These are phyloP conservation scores for Solanum chacoense DNA, from an alignment of 305 asterid genomes.

Conservation along the genomic window DNA sequence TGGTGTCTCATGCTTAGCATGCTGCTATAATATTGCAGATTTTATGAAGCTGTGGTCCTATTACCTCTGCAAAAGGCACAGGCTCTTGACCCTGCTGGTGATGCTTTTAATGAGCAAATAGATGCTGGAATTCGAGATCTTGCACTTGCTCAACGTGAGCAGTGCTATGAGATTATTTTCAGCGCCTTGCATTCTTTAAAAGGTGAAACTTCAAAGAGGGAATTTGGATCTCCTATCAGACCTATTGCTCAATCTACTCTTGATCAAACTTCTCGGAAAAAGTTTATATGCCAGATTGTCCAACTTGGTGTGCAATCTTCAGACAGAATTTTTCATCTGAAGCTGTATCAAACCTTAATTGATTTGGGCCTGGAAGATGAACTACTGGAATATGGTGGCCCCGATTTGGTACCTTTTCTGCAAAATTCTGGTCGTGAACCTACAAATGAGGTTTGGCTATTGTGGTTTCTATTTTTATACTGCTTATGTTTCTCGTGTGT, in stretches of 20 bases:
- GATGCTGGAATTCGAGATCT: conserved; percentile 65
- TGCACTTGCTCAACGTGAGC: conserved; percentile 80
- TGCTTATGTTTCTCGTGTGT: conserved; percentile 3
- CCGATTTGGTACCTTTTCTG: conserved; percentile 92
- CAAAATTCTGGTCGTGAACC: conserved; percentile 82
- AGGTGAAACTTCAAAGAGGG: conserved; percentile 54
- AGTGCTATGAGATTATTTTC: conserved; percentile 76
- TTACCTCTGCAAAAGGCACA: conserved; percentile 94
- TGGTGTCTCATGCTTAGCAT: conserved; percentile 18
- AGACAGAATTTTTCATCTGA: conserved; percentile 77
- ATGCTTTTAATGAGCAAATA: conserved; percentile 79
- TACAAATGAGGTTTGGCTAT: conserved; percentile 47
- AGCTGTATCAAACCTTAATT: conserved; percentile 66
- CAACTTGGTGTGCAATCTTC: conserved; percentile 93
- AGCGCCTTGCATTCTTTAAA: conserved; percentile 70
- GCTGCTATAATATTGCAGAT: conserved; percentile 41
- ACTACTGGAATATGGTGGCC: conserved; percentile 85
- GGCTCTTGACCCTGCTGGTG: conserved; percentile 84
- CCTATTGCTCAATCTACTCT: conserved; percentile 62
- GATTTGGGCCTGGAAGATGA: conserved; percentile 88
- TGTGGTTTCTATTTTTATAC: not conserved
- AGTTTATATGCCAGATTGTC: conserved; percentile 74
- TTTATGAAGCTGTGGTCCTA: conserved; percentile 93
- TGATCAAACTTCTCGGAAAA: conserved; percentile 67
- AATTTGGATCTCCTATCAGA: conserved; percentile 83